Evolutionary conservation across 345 rosid species (phyloP).

Genomic region (Acer negundo): DNA sequence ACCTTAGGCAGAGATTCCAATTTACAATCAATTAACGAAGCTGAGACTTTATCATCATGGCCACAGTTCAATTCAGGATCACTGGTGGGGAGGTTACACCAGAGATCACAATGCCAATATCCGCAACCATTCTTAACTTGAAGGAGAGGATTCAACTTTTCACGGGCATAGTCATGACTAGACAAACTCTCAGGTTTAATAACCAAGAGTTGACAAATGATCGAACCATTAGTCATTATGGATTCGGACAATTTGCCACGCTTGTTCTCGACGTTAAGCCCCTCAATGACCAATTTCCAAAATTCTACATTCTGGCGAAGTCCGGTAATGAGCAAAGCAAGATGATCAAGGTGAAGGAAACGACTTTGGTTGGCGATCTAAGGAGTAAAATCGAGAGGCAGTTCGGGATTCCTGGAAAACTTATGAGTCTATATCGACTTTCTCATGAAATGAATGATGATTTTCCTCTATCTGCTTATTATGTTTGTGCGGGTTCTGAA

Average conservation of each 20-base stretch:
- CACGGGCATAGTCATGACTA: too few relatives aligned
- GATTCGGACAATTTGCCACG: not conserved
- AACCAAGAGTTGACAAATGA: not conserved
- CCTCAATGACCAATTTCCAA: not conserved
- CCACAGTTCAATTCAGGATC: not conserved
- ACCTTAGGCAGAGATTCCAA: too few relatives aligned
- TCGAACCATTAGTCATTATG: not conserved
- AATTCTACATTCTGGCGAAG: not conserved
- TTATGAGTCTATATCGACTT: not conserved
- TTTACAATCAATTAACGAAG: too few relatives aligned
- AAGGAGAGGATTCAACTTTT: not conserved
- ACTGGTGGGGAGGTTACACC: not conserved
- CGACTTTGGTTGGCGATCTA: not conserved
- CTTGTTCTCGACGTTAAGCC: not conserved
- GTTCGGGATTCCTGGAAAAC: too few relatives aligned
- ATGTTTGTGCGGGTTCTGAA: not conserved
- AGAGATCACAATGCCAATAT: not conserved
- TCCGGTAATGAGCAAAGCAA: not conserved
- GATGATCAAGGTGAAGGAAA: not conserved
- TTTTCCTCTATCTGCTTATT: not conserved
- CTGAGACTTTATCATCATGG: not conserved
- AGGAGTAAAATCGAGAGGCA: not conserved
- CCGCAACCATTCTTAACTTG: not conserved
- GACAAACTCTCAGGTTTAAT: slow-evolving; percentile 2
- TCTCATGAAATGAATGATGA: not conserved